Percentiles rank a stretch among this genome's conserved stretches.
Evolutionary conservation across 1,139 yeast genomes (phyloP).

Genomic region (Zygosaccharomyces sapae): DNA sequence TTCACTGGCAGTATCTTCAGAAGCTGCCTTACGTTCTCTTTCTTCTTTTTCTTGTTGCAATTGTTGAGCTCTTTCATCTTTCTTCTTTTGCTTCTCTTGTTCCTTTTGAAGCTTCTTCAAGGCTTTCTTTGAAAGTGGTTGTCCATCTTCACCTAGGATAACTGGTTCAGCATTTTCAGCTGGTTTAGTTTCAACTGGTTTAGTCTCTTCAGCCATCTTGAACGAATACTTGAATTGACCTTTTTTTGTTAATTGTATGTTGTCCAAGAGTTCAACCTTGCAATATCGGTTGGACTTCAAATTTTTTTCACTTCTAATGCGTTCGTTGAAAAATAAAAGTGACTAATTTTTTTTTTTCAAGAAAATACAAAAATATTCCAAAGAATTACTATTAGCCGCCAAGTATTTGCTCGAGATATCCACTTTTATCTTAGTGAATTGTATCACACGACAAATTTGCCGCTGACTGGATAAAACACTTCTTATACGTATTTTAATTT

Average conservation of each 20-base stretch:
- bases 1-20: constrained; percentile 77
- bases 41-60: constrained; percentile 79
- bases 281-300: neutral
- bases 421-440: too few relatives aligned
- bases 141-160: constrained; percentile 73
- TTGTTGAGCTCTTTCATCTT: constrained; percentile 89
- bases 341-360: too few relatives aligned
- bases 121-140: constrained; percentile 92
- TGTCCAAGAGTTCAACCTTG: neutral
- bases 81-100: constrained; percentile 85
- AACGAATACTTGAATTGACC: neutral
- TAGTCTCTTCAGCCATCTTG: constrained; percentile 8
- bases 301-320: neutral
- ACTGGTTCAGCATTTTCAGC: constrained; percentile 28
- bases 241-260: neutral
- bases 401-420: too few relatives aligned
- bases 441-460: too few relatives aligned
- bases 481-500: too few relatives aligned
- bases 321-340: neutral
- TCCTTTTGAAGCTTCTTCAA: constrained; percentile 92
- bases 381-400: too few relatives aligned
- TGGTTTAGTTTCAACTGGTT: constrained; percentile 3
- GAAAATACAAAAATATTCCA: too few relatives aligned
- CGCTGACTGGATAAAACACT: too few relatives aligned
- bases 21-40: constrained; percentile 52